Conservation (phyloP, 352 stramenopile species). For the Phytophthora podocarpi region DNA sequence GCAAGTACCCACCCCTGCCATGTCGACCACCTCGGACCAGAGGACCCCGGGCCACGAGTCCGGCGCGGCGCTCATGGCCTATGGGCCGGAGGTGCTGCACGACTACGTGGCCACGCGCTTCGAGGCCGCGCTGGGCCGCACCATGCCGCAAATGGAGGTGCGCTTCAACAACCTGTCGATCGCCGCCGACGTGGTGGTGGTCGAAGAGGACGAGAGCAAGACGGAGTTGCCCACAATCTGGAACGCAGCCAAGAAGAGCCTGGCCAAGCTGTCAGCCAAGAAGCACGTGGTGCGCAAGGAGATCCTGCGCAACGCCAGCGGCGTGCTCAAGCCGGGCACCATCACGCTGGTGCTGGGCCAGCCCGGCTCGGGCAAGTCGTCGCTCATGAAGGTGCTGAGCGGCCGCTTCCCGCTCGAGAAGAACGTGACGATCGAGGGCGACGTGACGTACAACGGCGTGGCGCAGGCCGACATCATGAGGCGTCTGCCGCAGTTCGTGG, state of each 20-base stretch:
- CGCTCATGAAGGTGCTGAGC: constrained; percentile 34
- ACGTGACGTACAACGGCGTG: constrained; percentile 57
- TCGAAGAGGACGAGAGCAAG: constrained; percentile 20
- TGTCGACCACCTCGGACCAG: constrained; percentile 12
- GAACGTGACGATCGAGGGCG: constrained; percentile 40
- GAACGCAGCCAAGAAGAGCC: constrained; percentile 43
- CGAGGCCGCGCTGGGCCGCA: constrained; percentile 38
- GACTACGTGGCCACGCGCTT: constrained; percentile 36
- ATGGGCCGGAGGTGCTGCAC: constrained; percentile 42
- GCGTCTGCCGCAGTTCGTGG: constrained; percentile 44
- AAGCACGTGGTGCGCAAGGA: constrained; percentile 50
- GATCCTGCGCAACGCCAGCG: constrained; percentile 55
- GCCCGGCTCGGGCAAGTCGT: too few relatives aligned
- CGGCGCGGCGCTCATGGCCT: constrained; percentile 37
- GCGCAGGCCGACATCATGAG: constrained; percentile 30
- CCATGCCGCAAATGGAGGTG: constrained; percentile 58
- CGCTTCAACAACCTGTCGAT: constrained; percentile 31
- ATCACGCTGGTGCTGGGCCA: constrained; percentile 31
- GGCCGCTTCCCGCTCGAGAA: constrained; percentile 50
- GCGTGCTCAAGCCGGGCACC: constrained; percentile 48
- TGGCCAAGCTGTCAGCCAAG: constrained; percentile 36
- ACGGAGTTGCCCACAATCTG: constrained; percentile 47
- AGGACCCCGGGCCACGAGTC: constrained; percentile 33
- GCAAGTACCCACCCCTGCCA: too few relatives aligned
- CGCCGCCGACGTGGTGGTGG: constrained; percentile 33